phyloP scores from a whole-genome alignment of 2,329 filamentous ascomycete genomes.

The Elsinoe necatrix region DNA sequence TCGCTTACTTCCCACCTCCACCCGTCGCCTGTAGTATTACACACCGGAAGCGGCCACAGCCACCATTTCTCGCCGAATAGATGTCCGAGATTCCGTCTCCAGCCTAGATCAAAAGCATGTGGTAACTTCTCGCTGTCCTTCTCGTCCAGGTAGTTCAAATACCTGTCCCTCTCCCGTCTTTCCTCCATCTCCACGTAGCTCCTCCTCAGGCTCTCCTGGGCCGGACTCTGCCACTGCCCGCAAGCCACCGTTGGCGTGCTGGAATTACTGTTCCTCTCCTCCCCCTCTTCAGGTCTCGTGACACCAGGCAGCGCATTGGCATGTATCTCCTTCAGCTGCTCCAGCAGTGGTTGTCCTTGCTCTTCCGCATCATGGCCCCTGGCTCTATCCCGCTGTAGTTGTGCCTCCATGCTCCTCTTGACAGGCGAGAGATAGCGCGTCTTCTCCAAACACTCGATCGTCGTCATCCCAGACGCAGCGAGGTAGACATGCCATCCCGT shows the following conservation, averaged over 20 bases:
- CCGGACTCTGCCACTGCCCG: conserved; percentile 30
- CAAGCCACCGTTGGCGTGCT: conserved; percentile 23
- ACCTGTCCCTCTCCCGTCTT: conserved; percentile 57
- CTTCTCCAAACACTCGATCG: conserved; percentile 93
- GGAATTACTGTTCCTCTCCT: conserved; percentile 35
- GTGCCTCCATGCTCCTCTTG: conserved; percentile 59
- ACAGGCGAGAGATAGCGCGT: conserved; percentile 84
- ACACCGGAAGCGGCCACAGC: conserved; percentile 72
- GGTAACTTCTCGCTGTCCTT: conserved; percentile 80
- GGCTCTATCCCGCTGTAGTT: conserved; percentile 37
- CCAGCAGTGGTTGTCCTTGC: conserved; percentile 39
- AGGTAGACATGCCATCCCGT: conserved; percentile 87
- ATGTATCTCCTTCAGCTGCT: conserved; percentile 73
- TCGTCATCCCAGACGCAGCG: conserved; percentile 72
- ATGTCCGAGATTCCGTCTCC: conserved; percentile 67
- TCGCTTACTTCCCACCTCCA: conserved; percentile 87
- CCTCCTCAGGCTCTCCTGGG: conserved; percentile 35
- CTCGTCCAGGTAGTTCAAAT: conserved; percentile 79
- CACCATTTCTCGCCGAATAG: conserved; percentile 67
- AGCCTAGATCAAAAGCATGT: conserved; percentile 87
- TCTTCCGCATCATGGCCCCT: conserved; percentile 19
- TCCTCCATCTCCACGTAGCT: conserved; percentile 52
- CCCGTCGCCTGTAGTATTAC: conserved; percentile 81
- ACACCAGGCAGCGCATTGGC: conserved; percentile 73
- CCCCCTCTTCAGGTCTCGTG: conserved; percentile 73